phyloP scores from a whole-genome alignment of 192 early-diverging fungal species.

The Coemansia sp. region DNA sequence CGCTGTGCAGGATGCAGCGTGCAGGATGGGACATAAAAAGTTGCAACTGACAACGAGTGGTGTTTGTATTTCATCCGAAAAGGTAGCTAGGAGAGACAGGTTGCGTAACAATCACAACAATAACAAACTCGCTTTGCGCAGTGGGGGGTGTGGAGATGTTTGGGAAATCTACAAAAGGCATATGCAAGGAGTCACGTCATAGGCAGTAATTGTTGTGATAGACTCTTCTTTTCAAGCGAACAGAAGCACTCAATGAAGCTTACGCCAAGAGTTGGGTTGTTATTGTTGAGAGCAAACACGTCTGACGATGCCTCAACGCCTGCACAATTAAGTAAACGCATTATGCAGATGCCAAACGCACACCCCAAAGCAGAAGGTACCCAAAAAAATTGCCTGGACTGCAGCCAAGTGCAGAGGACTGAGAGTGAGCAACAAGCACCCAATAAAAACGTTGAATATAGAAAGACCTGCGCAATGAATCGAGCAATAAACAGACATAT shows the following conservation, averaged over 20 bases:
- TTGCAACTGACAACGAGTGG: not conserved
- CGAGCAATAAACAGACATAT: not conserved
- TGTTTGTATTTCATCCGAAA: not conserved
- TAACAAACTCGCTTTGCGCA: not conserved
- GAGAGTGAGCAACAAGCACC: not conserved
- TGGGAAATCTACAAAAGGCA: not conserved
- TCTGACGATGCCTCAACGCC: not conserved
- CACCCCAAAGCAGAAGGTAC: not conserved
- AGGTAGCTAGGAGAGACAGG: no score
- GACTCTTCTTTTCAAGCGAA: not conserved
- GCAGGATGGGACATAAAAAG: constrained; percentile 3
- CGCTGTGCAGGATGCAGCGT: constrained; percentile 6
- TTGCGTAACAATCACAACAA: not conserved
- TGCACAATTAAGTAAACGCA: not conserved
- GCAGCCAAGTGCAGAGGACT: not conserved
- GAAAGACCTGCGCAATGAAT: not conserved
- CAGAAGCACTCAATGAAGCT: not conserved
- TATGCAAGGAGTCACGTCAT: constrained; percentile 5
- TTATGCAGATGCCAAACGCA: not conserved
- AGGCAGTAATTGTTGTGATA: not conserved
- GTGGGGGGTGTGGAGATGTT: not conserved
- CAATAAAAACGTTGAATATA: not conserved
- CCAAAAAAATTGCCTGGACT: not conserved
- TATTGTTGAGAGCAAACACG: not conserved
- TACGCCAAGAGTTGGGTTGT: not conserved